Conservation (phyloP, 208 protist genomes). For the Leishmania turanica region DNA sequence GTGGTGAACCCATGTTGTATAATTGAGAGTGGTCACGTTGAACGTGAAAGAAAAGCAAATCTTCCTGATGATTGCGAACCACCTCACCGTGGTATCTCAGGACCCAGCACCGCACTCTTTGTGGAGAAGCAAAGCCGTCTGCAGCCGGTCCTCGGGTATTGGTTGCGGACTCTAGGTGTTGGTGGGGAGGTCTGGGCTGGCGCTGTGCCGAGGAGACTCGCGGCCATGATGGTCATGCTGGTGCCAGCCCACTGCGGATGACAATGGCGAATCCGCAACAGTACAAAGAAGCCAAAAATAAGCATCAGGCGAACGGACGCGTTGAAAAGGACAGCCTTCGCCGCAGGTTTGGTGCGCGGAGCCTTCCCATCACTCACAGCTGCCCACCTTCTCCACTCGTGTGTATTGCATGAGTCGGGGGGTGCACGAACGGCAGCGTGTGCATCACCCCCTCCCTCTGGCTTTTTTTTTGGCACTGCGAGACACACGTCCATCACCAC, state of each 20-base stretch:
- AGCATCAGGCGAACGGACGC: no score
- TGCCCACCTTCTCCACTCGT: background rate
- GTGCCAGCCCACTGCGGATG: background rate
- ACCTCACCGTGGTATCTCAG: background rate
- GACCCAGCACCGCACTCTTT: background rate
- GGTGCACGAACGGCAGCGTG: background rate
- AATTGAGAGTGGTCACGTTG: background rate
- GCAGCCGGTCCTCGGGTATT: background rate
- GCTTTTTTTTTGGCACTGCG: background rate
- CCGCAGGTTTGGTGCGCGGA: background rate
- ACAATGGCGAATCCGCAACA: background rate
- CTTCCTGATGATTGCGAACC: background rate
- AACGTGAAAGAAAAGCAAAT: background rate
- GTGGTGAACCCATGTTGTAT: background rate
- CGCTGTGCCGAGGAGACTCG: background rate
- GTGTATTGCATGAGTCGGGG: background rate
- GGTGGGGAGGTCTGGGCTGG: background rate
- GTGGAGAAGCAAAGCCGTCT: background rate
- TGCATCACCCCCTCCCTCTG: background rate
- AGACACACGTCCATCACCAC: background rate
- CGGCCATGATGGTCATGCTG: background rate
- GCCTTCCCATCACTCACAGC: background rate
- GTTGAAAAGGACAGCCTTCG: background rate
- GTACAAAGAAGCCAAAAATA: no score
- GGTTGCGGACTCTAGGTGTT: background rate